These are phyloP conservation scores for Pistacia atlantica DNA, from an alignment of 345 rosid genomes.

Conservation along the genomic window DNA sequence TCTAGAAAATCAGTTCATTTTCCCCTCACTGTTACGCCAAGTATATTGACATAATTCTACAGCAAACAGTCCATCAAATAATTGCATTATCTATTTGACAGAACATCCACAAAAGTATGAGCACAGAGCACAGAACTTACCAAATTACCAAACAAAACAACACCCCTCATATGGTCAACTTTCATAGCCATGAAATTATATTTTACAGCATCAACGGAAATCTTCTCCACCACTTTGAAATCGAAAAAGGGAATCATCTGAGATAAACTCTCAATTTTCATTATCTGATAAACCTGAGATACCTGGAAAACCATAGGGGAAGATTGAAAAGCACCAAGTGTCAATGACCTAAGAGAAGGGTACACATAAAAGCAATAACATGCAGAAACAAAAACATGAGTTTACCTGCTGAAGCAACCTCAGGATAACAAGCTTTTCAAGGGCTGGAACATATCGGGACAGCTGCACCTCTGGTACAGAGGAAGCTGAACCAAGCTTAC, in stretches of 20 bases:
- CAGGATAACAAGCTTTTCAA: slow-evolving; percentile 87
- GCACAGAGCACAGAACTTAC: slow-evolving; percentile 39
- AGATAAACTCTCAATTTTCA: slow-evolving; percentile 76
- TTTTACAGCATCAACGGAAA: slow-evolving; percentile 92
- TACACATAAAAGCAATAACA: neutral
- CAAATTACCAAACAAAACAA: slow-evolving; percentile 63
- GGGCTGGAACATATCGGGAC: slow-evolving; percentile 73
- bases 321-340: neutral
- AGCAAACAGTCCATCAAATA: neutral
- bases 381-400: slow-evolving; percentile 17
- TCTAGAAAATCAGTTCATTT: neutral
- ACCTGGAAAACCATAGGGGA: slow-evolving; percentile 53
- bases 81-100: neutral
- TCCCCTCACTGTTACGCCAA: neutral
- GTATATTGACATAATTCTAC: neutral
- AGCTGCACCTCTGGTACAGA: slow-evolving; percentile 90
- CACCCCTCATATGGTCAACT: slow-evolving; percentile 84
- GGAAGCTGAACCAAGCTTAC: slow-evolving; percentile 87
- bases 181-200: slow-evolving; percentile 80
- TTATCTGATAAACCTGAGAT: slow-evolving; percentile 82
- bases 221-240: slow-evolving; percentile 81
- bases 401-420: slow-evolving; percentile 91
- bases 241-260: slow-evolving; percentile 88
- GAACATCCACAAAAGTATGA: neutral
- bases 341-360: neutral